phyloP scores from a whole-genome alignment of 805 yeast genomes.

The Metschnikowia picachoensis region DNA sequence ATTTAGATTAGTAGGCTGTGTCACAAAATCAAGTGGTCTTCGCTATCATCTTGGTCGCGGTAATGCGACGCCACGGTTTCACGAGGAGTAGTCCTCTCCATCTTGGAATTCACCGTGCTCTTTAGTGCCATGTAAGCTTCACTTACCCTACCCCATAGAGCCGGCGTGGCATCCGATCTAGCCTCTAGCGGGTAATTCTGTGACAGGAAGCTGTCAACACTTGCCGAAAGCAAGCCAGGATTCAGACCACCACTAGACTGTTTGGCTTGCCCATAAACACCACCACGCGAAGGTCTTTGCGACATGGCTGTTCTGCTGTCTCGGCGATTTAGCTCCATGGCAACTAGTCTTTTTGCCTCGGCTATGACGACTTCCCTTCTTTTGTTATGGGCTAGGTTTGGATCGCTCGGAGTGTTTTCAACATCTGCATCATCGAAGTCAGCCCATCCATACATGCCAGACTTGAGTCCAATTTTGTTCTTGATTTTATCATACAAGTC shows the following conservation, averaged over 20 bases:
- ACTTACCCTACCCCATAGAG: constrained; percentile 28
- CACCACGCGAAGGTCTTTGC: too few relatives aligned
- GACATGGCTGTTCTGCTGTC: neutral
- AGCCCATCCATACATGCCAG: constrained; percentile 40
- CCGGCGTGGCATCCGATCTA: neutral
- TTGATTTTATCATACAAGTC: constrained; percentile 64
- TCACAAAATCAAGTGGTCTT: constrained; percentile 31
- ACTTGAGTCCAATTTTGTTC: constrained; percentile 32
- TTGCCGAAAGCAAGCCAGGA: neutral
- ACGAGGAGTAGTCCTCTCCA: constrained; percentile 10
- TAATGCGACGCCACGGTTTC: constrained; percentile 30
- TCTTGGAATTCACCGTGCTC: constrained; percentile 18
- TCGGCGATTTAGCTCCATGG: constrained; percentile 31
- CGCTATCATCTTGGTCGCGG: constrained; percentile 33
- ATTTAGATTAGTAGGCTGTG: neutral
- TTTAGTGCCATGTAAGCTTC: constrained; percentile 23
- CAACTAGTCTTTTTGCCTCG: constrained; percentile 40
- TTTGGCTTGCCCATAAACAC: neutral
- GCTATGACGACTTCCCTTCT: constrained; percentile 36
- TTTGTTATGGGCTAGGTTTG: constrained; percentile 20
- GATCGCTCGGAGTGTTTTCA: constrained; percentile 6
- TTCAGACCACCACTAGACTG: neutral
- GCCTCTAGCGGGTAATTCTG: neutral
- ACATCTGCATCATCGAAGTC: constrained; percentile 30
- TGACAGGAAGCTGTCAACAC: neutral